Evolutionary conservation across 1,139 yeast species (phyloP).

Genomic region (Meyerozyma sp.): DNA sequence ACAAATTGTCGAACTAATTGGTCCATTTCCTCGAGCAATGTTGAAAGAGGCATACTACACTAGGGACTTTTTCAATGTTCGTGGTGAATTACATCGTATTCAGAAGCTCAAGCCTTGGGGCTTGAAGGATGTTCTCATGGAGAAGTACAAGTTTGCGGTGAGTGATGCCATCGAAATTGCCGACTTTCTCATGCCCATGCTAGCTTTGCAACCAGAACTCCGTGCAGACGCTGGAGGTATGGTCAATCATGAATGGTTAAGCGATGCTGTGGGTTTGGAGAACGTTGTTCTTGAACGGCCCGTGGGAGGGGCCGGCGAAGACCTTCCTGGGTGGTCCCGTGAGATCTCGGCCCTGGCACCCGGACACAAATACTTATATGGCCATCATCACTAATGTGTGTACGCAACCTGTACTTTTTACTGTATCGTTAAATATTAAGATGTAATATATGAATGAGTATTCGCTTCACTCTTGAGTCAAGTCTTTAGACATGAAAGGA

Average conservation of each 20-base stretch:
- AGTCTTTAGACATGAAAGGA: conserved; percentile 85
- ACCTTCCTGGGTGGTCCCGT: conserved; percentile 69
- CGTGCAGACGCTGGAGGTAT: conserved; percentile 82
- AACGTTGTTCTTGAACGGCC: conserved; percentile 46
- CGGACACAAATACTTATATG: not conserved
- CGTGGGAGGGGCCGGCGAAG: conserved; percentile 63
- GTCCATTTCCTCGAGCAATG: conserved; percentile 39
- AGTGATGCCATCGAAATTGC: conserved; percentile 29
- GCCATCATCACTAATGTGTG: not conserved
- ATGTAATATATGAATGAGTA: not conserved
- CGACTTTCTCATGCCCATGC: conserved; percentile 67
- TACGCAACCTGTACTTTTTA: not conserved
- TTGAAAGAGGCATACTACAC: conserved; percentile 39
- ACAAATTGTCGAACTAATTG: conserved; percentile 42
- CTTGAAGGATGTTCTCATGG: conserved; percentile 40
- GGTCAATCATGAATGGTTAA: conserved; percentile 75
- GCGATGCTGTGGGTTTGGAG: conserved; percentile 57
- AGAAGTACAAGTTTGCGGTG: conserved; percentile 34
- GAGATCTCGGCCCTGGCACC: conserved; percentile 17
- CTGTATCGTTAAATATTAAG: not conserved
- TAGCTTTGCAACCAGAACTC: conserved; percentile 58
- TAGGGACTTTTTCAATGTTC: conserved; percentile 36
- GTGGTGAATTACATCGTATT: conserved; percentile 22
- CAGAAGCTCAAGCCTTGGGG: conserved; percentile 45
- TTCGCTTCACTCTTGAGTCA: not conserved